phyloP scores from a whole-genome alignment of 2,329 filamentous ascomycete genomes.

The Clarireedia homoeocarpa region DNA sequence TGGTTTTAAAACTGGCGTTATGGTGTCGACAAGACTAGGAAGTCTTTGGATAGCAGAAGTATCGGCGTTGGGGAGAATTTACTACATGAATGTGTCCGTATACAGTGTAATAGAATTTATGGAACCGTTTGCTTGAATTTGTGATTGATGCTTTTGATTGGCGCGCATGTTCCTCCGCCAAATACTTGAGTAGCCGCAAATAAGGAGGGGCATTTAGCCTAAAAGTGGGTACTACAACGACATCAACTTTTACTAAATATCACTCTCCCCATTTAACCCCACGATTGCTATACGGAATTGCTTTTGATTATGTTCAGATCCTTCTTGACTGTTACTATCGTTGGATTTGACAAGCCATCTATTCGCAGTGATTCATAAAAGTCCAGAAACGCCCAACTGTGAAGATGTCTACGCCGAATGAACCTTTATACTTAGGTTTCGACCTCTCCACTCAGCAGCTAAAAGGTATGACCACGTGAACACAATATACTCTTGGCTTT shows the following conservation, averaged over 20 bases:
- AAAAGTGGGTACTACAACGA: slow-evolving; percentile 8
- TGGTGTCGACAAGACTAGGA: not conserved
- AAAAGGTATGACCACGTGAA: slow-evolving; percentile 54
- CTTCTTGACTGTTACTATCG: not conserved
- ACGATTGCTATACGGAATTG: not conserved
- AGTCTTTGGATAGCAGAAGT: not conserved
- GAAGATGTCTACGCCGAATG: slow-evolving; percentile 33
- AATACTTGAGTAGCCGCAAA: not conserved
- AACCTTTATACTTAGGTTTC: slow-evolving; percentile 78
- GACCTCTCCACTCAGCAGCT: slow-evolving; percentile 96
- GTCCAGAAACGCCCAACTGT: slow-evolving; percentile 1
- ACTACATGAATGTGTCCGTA: not conserved
- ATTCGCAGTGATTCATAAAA: not conserved
- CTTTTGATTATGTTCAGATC: not conserved
- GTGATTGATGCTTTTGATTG: slow-evolving; percentile 13
- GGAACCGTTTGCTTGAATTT: not conserved
- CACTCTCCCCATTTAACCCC: slow-evolving; percentile 7
- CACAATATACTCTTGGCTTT: not conserved
- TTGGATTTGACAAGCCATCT: not conserved
- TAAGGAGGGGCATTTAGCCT: slow-evolving; percentile 5
- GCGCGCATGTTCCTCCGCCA: slow-evolving; percentile 13
- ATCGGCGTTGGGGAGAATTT: slow-evolving; percentile 3
- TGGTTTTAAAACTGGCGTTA: slow-evolving; percentile 10
- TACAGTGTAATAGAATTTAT: slow-evolving; percentile 5
- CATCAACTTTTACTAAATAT: slow-evolving; percentile 5